Evolutionary conservation across 441 rosid species (phyloP).

Genomic region (Flueggea neowawraea): DNA sequence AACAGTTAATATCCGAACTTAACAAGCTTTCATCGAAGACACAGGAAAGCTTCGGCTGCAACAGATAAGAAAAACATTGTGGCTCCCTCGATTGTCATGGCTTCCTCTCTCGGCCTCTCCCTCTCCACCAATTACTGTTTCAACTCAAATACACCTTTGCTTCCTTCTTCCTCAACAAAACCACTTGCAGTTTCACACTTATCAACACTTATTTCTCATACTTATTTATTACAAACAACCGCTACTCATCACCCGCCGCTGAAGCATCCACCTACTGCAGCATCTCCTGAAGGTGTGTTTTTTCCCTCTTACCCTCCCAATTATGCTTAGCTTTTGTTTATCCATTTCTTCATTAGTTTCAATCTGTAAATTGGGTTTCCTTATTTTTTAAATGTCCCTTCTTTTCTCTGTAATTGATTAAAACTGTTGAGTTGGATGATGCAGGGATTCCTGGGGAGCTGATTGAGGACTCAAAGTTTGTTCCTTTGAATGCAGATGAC

Average conservation of each 20-base stretch:
- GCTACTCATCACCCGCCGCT: conserved; percentile 17
- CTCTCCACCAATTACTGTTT: conserved; percentile 10
- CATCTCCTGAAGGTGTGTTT: conserved; percentile 37
- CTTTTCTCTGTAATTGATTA: neutral
- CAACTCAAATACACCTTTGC: conserved; percentile 7
- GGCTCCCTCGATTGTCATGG: conserved; percentile 20
- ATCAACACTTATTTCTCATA: conserved; percentile 9
- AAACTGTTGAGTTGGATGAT: neutral
- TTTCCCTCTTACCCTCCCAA: neutral
- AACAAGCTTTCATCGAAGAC: too few relatives aligned
- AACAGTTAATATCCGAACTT: too few relatives aligned
- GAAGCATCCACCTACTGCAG: conserved; percentile 18
- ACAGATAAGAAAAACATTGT: neutral
- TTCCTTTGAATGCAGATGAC: conserved; percentile 65
- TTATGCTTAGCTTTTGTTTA: neutral
- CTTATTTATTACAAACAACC: conserved; percentile 13
- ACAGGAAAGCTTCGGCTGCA: too few relatives aligned
- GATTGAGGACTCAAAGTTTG: conserved; percentile 70
- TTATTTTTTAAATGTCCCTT: neutral
- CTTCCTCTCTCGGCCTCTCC: conserved; percentile 12
- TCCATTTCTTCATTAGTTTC: too few relatives aligned
- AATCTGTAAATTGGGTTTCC: neutral
- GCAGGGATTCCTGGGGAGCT: conserved; percentile 50
- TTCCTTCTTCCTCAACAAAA: conserved; percentile 19
- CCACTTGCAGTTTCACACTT: conserved; percentile 3